These are phyloP conservation scores for Cladosporium sp. DNA, from an alignment of 2,329 filamentous ascomycete species.

Conservation along the genomic window DNA sequence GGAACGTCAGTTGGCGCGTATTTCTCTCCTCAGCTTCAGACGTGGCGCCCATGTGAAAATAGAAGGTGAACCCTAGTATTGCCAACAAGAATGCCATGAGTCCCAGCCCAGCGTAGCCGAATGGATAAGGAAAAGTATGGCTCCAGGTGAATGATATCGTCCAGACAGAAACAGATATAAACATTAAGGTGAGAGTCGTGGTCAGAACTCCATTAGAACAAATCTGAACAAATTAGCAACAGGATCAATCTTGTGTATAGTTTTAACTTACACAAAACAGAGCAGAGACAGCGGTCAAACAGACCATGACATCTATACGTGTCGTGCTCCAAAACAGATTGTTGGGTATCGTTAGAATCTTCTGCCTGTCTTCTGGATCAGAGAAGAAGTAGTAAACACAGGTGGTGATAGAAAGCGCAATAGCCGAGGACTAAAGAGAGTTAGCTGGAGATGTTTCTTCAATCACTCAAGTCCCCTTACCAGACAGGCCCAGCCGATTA, in stretches of 20 bases:
- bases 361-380: conserved; percentile 34
- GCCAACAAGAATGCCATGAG: conserved; percentile 21
- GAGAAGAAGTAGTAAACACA: conserved; percentile 33
- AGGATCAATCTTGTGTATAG: neutral
- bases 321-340: conserved; percentile 35
- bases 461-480: conserved; percentile 16
- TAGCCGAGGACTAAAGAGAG: conserved; percentile 23
- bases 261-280: conserved; percentile 26
- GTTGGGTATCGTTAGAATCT: conserved; percentile 35
- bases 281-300: conserved; percentile 25
- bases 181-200: conserved; percentile 37
- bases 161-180: conserved; percentile 31
- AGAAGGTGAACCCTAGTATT: conserved; percentile 30
- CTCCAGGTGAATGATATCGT: conserved; percentile 31
- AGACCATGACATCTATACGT: conserved; percentile 24
- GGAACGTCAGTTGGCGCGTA: conserved; percentile 11
- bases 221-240: conserved; percentile 32
- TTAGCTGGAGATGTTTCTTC: conserved; percentile 14
- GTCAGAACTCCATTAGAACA: conserved; percentile 37
- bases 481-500: conserved; percentile 26
- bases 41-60: conserved; percentile 22
- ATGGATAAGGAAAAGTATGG: conserved; percentile 30
- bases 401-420: conserved; percentile 16
- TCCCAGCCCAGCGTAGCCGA: conserved; percentile 19
- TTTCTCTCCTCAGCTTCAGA: conserved; percentile 10